These are phyloP conservation scores for Sphaerobolus stellatus DNA, from an alignment of 1,284 basidiomycete species.

Conservation along the genomic window DNA sequence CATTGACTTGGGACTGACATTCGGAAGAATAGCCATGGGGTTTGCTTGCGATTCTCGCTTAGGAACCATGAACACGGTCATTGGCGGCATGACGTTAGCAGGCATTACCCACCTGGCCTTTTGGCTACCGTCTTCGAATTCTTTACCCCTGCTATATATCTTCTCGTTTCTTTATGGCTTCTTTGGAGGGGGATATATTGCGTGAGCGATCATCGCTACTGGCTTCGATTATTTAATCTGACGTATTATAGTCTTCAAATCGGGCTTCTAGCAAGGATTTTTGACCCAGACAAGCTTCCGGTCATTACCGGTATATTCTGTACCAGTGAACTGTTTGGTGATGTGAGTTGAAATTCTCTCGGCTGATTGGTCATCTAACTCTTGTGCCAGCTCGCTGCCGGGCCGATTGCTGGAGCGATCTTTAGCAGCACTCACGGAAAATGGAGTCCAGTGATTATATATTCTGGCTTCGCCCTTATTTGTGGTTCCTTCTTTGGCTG, in stretches of 20 bases:
- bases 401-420: slow-evolving; percentile 9
- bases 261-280: background rate
- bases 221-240: background rate
- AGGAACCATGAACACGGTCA: background rate
- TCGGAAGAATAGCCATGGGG: background rate
- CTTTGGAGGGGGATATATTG: background rate
- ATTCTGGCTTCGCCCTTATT: no score
- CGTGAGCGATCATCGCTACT: background rate
- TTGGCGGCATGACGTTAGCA: background rate
- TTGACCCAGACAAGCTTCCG: background rate
- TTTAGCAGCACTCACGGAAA: background rate
- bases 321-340: background rate
- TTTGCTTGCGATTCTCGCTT: background rate
- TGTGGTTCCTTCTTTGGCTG: no score
- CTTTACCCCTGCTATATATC: background rate
- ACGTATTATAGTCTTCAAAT: background rate
- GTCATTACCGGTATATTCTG: background rate
- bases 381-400: slow-evolving; percentile 1
- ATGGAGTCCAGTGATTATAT: slow-evolving; percentile 11
- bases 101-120: background rate
- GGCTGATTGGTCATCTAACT: background rate
- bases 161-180: background rate
- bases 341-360: background rate
- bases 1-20: background rate
- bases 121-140: background rate